These are phyloP conservation scores for Magnolia changhungtana DNA, from an alignment of 164 flowering plant genomes.

Conservation along the genomic window DNA sequence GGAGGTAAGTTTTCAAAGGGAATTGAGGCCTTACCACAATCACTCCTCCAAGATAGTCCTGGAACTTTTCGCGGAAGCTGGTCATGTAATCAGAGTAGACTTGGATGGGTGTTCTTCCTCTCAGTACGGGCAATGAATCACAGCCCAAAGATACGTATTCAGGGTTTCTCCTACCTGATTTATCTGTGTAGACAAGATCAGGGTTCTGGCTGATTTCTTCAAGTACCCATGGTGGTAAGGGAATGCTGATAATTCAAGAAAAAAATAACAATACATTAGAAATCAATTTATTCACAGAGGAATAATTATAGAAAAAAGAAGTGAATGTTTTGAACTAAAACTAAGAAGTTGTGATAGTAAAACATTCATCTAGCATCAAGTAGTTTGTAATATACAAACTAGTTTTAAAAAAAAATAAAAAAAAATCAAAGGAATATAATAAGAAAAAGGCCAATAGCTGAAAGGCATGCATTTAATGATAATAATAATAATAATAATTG, in stretches of 20 bases:
- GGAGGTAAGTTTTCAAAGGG: not conserved
- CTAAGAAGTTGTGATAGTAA: not conserved
- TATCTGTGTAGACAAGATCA: constrained; percentile 87
- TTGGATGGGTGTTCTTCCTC: constrained; percentile 92
- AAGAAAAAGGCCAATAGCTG: too few relatives aligned
- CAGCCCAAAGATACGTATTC: constrained; percentile 88
- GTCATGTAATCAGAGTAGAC: constrained; percentile 84
- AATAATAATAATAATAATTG: too few relatives aligned
- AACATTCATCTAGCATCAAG: too few relatives aligned
- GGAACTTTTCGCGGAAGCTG: constrained; percentile 75
- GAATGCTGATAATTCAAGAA: constrained; percentile 49
- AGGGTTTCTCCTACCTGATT: constrained; percentile 80
- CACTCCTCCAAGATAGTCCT: constrained; percentile 58
- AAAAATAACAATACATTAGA: not conserved
- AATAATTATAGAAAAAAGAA: not conserved
- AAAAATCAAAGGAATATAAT: too few relatives aligned
- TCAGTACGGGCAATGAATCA: constrained; percentile 70
- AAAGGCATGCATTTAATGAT: too few relatives aligned
- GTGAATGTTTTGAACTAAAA: not conserved
- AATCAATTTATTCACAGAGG: not conserved
- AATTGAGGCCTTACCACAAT: constrained; percentile 53
- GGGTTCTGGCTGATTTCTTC: constrained; percentile 89
- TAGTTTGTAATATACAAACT: too few relatives aligned
- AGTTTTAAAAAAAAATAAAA: too few relatives aligned
- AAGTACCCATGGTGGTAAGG: constrained; percentile 94